These are phyloP conservation scores for Calocybe gambosa DNA, from an alignment of 1,284 basidiomycete species.

Conservation along the genomic window DNA sequence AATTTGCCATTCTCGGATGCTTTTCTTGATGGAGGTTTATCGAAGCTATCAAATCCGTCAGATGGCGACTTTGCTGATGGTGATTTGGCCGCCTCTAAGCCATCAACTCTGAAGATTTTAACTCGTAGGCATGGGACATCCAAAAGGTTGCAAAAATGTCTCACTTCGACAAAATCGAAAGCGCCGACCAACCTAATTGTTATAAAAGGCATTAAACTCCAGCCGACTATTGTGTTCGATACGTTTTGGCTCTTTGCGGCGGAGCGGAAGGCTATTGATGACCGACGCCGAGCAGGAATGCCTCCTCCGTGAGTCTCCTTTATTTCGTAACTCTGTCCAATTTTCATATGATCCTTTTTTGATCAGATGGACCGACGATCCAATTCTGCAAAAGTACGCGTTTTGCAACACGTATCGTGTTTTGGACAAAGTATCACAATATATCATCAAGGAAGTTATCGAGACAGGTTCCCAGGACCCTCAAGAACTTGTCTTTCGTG, in stretches of 20 bases:
- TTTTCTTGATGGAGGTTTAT: neutral
- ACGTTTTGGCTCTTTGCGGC: constrained; percentile 53
- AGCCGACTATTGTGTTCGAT: constrained; percentile 48
- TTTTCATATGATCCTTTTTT: constrained; percentile 6
- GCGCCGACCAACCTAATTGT: constrained; percentile 21
- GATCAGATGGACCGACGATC: constrained; percentile 52
- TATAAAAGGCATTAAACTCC: constrained; percentile 31
- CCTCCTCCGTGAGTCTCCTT: constrained; percentile 40
- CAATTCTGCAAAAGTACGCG: constrained; percentile 38
- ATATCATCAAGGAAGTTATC: constrained; percentile 52
- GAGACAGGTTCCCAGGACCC: constrained; percentile 51
- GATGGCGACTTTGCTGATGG: constrained; percentile 3
- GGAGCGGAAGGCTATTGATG: constrained; percentile 51
- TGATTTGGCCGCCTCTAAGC: neutral
- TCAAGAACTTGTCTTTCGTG: constrained; percentile 52
- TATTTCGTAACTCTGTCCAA: too few relatives aligned
- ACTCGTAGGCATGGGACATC: neutral
- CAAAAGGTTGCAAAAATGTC: neutral
- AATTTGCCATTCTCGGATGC: neutral
- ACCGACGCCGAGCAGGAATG: constrained; percentile 41
- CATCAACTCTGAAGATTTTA: neutral
- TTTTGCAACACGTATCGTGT: constrained; percentile 64
- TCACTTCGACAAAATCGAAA: neutral
- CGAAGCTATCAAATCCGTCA: constrained; percentile 8
- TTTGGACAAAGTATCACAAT: constrained; percentile 55